Evolutionary conservation across 345 rosid genomes (phyloP).

Genomic region (Populus nigra): DNA sequence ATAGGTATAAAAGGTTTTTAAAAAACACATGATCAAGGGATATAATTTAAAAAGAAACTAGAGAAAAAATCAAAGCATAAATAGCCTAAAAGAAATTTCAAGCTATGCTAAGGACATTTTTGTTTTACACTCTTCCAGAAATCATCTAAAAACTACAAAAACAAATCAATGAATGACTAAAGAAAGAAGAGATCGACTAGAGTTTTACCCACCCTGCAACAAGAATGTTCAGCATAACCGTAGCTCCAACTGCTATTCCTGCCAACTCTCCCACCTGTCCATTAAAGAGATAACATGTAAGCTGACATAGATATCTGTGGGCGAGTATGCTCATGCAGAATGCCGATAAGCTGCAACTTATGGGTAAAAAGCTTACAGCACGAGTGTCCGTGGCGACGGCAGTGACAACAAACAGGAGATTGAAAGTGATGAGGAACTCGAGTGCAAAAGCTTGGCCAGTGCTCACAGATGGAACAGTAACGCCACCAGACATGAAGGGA

Average conservation of each 20-base stretch:
- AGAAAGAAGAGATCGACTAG: not conserved
- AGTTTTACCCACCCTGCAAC: constrained; percentile 21
- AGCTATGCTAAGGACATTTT: not conserved
- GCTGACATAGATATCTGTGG: not conserved
- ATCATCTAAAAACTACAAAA: not conserved
- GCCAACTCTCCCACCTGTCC: constrained; percentile 94
- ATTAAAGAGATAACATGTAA: not conserved
- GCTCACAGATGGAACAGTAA: constrained; percentile 82
- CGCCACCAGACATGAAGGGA: constrained; percentile 93
- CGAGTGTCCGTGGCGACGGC: constrained; percentile 98
- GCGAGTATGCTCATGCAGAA: too few species aligned
- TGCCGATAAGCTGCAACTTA: too few species aligned
- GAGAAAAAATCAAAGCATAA: too few species aligned
- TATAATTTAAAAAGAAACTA: too few species aligned
- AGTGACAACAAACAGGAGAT: constrained; percentile 84
- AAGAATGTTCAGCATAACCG: constrained; percentile 92
- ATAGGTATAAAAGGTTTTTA: too few species aligned
- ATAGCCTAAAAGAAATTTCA: too few species aligned
- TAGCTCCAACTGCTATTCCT: constrained; percentile 96
- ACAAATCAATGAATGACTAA: not conserved
- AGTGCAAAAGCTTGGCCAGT: constrained; percentile 86
- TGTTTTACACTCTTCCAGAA: not conserved
- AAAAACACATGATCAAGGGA: too few species aligned
- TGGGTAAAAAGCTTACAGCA: constrained; percentile 48
- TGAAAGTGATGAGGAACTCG: constrained; percentile 88